phyloP scores from a whole-genome alignment of 2,329 filamentous ascomycete genomes.

The Aspergillus calidoustus region DNA sequence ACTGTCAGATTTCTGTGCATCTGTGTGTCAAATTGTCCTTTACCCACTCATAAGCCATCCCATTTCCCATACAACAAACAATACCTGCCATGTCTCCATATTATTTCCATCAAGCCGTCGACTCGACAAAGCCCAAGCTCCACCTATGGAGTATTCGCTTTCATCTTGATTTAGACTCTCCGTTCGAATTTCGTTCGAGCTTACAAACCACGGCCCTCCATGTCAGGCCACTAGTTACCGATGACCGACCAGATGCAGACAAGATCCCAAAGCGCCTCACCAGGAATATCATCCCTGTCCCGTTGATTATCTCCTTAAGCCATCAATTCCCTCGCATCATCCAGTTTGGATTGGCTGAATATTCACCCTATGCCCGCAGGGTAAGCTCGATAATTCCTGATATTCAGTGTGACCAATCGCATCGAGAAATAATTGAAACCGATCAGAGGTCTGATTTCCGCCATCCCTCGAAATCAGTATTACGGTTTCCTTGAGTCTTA shows the following conservation, averaged over 20 bases:
- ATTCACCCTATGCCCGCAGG: background rate
- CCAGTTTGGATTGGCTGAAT: background rate
- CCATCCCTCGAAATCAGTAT: background rate
- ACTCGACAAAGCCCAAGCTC: background rate
- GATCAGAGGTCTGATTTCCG: constrained; percentile 1
- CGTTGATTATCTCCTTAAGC: constrained; percentile 7
- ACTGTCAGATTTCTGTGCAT: constrained; percentile 4
- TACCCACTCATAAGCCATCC: background rate
- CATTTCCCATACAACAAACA: background rate
- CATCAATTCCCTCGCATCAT: background rate
- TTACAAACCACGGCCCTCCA: background rate
- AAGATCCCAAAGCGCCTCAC: background rate
- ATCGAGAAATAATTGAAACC: background rate
- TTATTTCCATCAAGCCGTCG: background rate
- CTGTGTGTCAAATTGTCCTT: background rate
- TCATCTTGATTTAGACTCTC: background rate
- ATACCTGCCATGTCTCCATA: background rate
- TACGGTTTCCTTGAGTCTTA: background rate
- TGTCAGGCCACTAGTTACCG: background rate
- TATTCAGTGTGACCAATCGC: background rate
- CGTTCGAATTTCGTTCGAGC: background rate
- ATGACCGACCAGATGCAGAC: background rate
- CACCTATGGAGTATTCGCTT: background rate
- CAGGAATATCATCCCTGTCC: constrained; percentile 7
- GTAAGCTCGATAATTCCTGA: background rate